Evolutionary conservation across 2,329 filamentous ascomycete species (phyloP), one percentile per base, ranked within the genome.

Genomic region (Beauveria sp.): DNA sequence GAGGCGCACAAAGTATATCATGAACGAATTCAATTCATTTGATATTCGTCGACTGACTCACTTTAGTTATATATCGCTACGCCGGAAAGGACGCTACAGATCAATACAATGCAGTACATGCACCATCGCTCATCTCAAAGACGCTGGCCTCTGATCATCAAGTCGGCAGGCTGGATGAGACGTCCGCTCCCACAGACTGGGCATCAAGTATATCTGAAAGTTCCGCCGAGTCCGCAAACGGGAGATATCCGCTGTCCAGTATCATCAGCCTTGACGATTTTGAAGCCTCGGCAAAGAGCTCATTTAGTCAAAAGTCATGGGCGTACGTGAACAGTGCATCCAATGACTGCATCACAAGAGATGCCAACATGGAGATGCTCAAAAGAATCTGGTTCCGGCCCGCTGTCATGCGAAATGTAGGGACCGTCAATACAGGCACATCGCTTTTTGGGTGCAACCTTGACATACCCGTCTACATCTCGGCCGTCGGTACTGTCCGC

Each of bases 181-280:
- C 58, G 3, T 62, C 60, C 1, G 31, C 64, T 18, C 38, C 65
- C 2, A 50, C 61, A 3, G 24, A 40, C 10, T 63, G 62, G 62
- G 53, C n/a, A 5, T 10, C 38, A 2, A 22, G 14, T 16, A 16
- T 2, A 6, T 42, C 34, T 5, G n/a, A 43, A 6, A 28, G 46
- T 14, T 3, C 43, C 2, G 6, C 26, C 7, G 14, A 34, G 5
- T 12, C 8, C 1, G 22, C 50, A 14, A n/a, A 42, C 8, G 56
- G 34, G 9, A 67, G 64, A 22, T 62, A 64, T 0, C 62, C 61
- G 0, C 54, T 70, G 3, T 51, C 63, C 5, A 62, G 61, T 1
- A 64, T 71, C 8, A 67, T 71, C 63, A 71, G 65, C 61, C 52
- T 68, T 1, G 50, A 69, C 42, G 69, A 71, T 59, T 69, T 71